phyloP scores from a whole-genome alignment of 2,329 filamentous ascomycete species.

The Alternaria gaisen region DNA sequence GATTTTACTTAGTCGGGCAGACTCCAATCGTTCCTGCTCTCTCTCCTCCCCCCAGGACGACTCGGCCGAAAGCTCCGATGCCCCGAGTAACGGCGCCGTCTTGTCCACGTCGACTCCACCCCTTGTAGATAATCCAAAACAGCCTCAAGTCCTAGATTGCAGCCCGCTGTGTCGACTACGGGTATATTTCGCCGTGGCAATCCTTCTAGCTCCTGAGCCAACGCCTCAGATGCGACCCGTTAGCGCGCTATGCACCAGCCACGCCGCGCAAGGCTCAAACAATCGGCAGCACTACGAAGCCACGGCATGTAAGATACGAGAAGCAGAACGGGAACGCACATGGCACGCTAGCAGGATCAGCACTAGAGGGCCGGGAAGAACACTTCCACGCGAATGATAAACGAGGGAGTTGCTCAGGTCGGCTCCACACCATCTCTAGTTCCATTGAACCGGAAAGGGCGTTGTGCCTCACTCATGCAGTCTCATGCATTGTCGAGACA shows the following conservation, averaged over 20 bases:
- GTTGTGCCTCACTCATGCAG: constrained; percentile 5
- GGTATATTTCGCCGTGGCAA: neutral
- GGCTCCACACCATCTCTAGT: constrained; percentile 1
- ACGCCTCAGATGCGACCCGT: neutral
- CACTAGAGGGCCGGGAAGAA: constrained; percentile 7
- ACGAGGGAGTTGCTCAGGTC: constrained; percentile 2
- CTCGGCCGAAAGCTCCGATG: neutral
- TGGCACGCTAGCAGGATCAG: constrained; percentile 18
- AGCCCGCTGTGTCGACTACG: neutral
- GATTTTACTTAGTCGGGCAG: constrained; percentile 3
- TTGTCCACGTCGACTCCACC: neutral
- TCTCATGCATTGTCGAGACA: constrained; percentile 1
- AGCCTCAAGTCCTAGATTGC: neutral
- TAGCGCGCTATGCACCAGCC: constrained; percentile 1
- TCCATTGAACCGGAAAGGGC: constrained; percentile 1
- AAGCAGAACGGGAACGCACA: constrained; percentile 16
- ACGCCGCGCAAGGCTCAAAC: constrained; percentile 1
- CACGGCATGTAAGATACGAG: constrained; percentile 3
- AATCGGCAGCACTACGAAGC: constrained; percentile 2
- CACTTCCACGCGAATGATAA: constrained; percentile 17
- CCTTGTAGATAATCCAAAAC: constrained; percentile 5
- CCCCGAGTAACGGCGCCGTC: constrained; percentile 1
- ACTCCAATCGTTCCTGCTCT: constrained; percentile 1
- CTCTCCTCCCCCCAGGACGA: neutral
- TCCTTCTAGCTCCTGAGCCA: neutral